A percentile compares a stretch with the other conserved stretches of the same genome.
Conservation (phyloP, 2,329 filamentous ascomycete genomes). For the Colletotrichum sp. region DNA sequence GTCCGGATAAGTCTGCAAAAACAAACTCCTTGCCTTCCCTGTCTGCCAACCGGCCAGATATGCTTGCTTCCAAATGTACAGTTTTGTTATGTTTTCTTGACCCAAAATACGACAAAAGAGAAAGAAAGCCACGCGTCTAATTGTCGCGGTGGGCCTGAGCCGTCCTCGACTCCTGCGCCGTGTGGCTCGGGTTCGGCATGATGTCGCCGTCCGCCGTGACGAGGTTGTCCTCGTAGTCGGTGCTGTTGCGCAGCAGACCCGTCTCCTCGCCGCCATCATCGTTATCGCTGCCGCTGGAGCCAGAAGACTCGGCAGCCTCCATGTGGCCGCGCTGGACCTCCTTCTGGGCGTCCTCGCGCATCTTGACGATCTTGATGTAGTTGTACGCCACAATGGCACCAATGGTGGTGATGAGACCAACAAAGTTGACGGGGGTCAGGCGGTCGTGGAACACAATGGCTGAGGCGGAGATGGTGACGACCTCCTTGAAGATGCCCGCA, state of each 20-base stretch:
- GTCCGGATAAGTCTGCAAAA: not conserved
- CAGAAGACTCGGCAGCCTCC: constrained; percentile 34
- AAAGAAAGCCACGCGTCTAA: constrained; percentile 17
- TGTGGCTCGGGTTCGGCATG: constrained; percentile 37
- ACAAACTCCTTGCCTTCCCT: constrained; percentile 12
- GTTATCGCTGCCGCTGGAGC: constrained; percentile 45
- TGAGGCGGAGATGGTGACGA: constrained; percentile 91
- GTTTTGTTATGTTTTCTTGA: not conserved
- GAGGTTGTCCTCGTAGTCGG: constrained; percentile 40
- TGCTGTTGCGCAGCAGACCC: constrained; percentile 47
- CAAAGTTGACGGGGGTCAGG: constrained; percentile 85
- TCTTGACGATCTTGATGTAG: constrained; percentile 89
- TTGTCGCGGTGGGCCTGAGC: constrained; percentile 21
- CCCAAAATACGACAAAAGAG: constrained; percentile 20
- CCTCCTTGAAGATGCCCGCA: constrained; percentile 98
- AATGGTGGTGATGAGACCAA: constrained; percentile 88
- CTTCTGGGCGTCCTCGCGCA: constrained; percentile 76
- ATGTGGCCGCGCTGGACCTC: constrained; percentile 51
- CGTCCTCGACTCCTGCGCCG: constrained; percentile 21
- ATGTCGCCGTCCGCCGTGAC: constrained; percentile 46
- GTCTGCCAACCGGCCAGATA: not conserved
- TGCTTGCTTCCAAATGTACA: not conserved
- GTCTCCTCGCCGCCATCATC: constrained; percentile 50
- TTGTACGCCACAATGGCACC: constrained; percentile 89
- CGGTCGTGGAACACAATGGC: constrained; percentile 87